Base-by-base conservation (phyloP, 192 early-diverging fungal species). In the Coemansia sp. region DNA sequence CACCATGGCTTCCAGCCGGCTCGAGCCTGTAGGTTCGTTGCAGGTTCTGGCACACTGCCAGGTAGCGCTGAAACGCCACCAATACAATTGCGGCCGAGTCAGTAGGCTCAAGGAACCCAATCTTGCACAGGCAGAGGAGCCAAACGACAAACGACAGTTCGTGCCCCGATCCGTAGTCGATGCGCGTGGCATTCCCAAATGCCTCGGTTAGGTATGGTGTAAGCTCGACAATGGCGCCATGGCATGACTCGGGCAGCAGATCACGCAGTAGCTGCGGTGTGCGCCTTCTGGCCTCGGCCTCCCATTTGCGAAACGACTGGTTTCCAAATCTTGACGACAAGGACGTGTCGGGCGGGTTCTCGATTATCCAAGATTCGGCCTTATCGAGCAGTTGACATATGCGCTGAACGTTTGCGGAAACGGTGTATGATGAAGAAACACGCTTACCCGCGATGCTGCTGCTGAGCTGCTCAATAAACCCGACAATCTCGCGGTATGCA, bases 91-190 rank as follows among this genome's bases (percentile, higher is more conserved):
- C 87, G 5, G 79, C 62, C 50, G 83, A 83, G 65, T 97, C 93
- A 5, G 79, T 55, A 4, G 67, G 58, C 6, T 50, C 58, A 21
- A 93, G 62, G 23, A 80, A 63, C 2, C 82, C 89, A 26, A 94
- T 42, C 40, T 87, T 73, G 35, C 83, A 81, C 28, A 99, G 70
- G 58, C 88, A 91, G 54, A 81, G 79, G 29, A 99, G 70, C 84
- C 87, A 99, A 8, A 85, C 81, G 2, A 87, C 67, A 67, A 99
- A 99, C 23, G 82, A 83, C 21, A 95, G 75, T 67, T 99, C 97
- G 62, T 99, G 97, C 11, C 97, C 97, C 25, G 85, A 90, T 14
- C 97, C 97, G 65, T 99, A 99, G 70, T 99, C 97, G 15, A 99
- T 90, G 12, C 97, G 82, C 2, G 83, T 91, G 7, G 77, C 80